These are phyloP conservation scores for Tylopilus sp. DNA, from an alignment of 1,284 basidiomycete species.

Conservation along the genomic window DNA sequence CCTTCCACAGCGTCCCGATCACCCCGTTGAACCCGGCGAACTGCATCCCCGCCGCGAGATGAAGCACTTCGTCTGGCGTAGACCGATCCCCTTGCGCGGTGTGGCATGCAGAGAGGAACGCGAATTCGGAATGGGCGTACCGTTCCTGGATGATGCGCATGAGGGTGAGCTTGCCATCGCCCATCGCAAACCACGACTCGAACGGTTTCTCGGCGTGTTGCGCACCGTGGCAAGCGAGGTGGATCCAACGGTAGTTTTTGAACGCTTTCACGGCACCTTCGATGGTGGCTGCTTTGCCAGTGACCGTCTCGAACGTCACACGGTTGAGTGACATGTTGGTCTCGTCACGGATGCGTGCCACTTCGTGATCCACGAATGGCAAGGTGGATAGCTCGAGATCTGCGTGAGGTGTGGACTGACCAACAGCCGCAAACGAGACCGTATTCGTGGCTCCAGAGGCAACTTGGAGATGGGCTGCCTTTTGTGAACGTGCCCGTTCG, in stretches of 20 bases:
- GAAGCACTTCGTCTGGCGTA: constrained; percentile 3
- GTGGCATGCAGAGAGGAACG: constrained; percentile 5
- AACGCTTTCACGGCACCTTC: background rate
- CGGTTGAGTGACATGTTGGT: background rate
- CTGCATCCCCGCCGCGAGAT: background rate
- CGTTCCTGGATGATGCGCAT: constrained; percentile 6
- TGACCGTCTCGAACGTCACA: background rate
- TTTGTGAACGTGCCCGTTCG: background rate
- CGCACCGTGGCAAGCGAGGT: background rate
- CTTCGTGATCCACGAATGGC: constrained; percentile 1
- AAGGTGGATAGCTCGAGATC: background rate
- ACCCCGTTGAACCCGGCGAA: background rate
- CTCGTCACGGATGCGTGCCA: background rate
- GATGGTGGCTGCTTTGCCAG: background rate
- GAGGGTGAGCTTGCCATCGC: background rate
- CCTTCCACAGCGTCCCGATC: background rate
- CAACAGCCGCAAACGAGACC: background rate
- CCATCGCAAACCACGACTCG: constrained; percentile 1
- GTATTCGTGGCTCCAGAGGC: no score
- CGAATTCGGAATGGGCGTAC: constrained; percentile 1
- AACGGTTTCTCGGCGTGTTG: constrained; percentile 1
- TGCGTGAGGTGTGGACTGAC: background rate
- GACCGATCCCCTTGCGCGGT: constrained; percentile 4
- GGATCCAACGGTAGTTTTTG: background rate
- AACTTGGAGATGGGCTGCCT: background rate